Base-by-base conservation (phyloP, 768 basidiomycete genomes). In the Calvatia gigantea region DNA sequence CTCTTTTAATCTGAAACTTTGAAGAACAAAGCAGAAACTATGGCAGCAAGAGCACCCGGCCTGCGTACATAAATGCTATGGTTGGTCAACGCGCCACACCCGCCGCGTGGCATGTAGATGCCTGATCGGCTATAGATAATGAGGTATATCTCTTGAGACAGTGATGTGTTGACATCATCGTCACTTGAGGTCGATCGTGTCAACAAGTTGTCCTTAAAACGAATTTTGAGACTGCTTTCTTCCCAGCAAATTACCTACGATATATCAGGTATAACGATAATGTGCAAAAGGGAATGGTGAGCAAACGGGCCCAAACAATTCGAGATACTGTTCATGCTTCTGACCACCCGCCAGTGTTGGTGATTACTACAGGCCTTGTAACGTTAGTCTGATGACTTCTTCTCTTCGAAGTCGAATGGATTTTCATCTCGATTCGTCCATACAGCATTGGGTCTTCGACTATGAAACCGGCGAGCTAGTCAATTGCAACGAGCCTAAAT, bases 391-490 rank as follows among this genome's bases (percentile, higher is more conserved):
- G 47, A 61, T 46, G 35, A 61, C 32, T 44, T 17, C 28, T 31
- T 51, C 53, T 53, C 45, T 21, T 11, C 6, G 39, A 33, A 11
- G 25, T 14, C 15, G 27, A 19, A n/a, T 42, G 56, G 56, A 50
- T 54, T 6, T 31, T 39, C 38, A 42, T 25, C 3, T 39, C 12
- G 14, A 31, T 25, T 41, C 15, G 41, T n/a, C n/a, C 14, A 2
- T 38, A 9, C 42, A 88, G 87, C 85, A 87, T 68, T 87, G 85
- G 66, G 75, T 86, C 45, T 73, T 75, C 33, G 62, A 74, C 25
- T 89, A 87, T 61, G 83, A 85, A 61, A 81, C 84, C 0, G 87
- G 88, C 31, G 70, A 75, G 54, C 78, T 69, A 52, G 68, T 66
- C 49, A 86, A 89, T 65, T 89, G 87, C 63, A 67, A 70, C 33